Evolutionary conservation across 306 rosid genomes (phyloP).

Genomic region (Canavalia ensiformis): DNA sequence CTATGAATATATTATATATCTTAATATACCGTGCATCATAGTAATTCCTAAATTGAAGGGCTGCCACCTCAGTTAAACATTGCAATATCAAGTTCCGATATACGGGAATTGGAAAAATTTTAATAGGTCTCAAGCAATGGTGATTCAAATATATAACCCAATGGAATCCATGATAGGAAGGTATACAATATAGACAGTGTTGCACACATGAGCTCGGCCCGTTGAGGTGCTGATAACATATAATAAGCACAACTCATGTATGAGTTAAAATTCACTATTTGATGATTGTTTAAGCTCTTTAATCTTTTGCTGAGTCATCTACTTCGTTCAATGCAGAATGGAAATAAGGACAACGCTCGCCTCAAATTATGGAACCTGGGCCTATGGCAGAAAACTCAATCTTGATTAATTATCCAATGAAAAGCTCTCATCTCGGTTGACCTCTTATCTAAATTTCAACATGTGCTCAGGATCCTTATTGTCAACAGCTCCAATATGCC

Average conservation of each 20-base stretch:
- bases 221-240: slow-evolving; percentile 85
- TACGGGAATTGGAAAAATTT: slow-evolving; percentile 74
- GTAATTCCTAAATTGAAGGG: slow-evolving; percentile 79
- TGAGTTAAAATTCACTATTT: slow-evolving; percentile 94
- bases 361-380: no score
- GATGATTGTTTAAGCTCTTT: slow-evolving; percentile 57
- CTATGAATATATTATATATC: slow-evolving; percentile 86
- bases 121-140: slow-evolving; percentile 87
- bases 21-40: slow-evolving; percentile 74
- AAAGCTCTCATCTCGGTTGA: no score
- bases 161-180: slow-evolving; percentile 92
- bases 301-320: slow-evolving; percentile 59
- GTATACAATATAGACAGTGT: slow-evolving; percentile 89
- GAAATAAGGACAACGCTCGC: no score
- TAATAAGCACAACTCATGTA: slow-evolving; percentile 91
- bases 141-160: slow-evolving; percentile 93
- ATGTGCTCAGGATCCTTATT: no score
- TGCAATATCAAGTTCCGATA: slow-evolving; percentile 89
- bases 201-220: slow-evolving; percentile 84
- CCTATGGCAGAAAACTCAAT: no score
- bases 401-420: no score
- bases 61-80: slow-evolving; percentile 90
- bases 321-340: no score
- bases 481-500: no score
- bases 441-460: no score